These are phyloP conservation scores for Zalaria sp. DNA, from an alignment of 2,329 filamentous ascomycete species.

Conservation along the genomic window DNA sequence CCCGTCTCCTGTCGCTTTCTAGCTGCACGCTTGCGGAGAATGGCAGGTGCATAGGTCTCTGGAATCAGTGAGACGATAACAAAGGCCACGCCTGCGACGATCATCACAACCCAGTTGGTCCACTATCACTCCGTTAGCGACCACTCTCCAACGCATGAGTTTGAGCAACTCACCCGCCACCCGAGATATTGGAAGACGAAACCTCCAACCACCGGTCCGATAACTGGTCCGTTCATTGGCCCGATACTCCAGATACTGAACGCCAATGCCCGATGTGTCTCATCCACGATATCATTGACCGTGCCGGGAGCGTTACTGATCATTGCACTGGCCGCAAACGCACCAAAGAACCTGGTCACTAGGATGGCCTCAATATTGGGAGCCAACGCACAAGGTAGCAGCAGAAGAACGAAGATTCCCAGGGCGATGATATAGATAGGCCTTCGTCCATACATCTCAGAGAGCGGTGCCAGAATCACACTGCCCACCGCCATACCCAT, in stretches of 20 bases:
- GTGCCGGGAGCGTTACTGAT: conserved; percentile 73
- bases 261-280: conserved; percentile 66
- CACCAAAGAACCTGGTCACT: conserved; percentile 60
- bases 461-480: conserved; percentile 59
- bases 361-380: conserved; percentile 54
- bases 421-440: conserved; percentile 56
- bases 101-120: conserved; percentile 42
- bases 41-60: conserved; percentile 64
- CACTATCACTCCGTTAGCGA: conserved; percentile 1
- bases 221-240: conserved; percentile 56
- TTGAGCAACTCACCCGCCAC: conserved; percentile 61
- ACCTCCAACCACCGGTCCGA: conserved; percentile 63
- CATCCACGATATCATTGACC: conserved; percentile 68
- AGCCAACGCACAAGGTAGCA: conserved; percentile 59
- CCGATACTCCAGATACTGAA: conserved; percentile 76
- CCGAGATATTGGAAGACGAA: conserved; percentile 66
- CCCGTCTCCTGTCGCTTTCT: conserved; percentile 51
- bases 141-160: too few relatives aligned
- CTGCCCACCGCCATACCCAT: conserved; percentile 59
- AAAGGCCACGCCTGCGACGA: conserved; percentile 51
- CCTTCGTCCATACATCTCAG: conserved; percentile 53
- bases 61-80: conserved; percentile 44
- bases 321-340: conserved; percentile 63
- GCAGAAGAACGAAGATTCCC: conserved; percentile 48
- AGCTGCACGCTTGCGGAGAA: conserved; percentile 53